Percentiles rank a stretch among this genome's conserved stretches.
These are phyloP conservation scores for Mrakia blollopis DNA, from an alignment of 768 basidiomycete genomes.

Conservation along the genomic window DNA sequence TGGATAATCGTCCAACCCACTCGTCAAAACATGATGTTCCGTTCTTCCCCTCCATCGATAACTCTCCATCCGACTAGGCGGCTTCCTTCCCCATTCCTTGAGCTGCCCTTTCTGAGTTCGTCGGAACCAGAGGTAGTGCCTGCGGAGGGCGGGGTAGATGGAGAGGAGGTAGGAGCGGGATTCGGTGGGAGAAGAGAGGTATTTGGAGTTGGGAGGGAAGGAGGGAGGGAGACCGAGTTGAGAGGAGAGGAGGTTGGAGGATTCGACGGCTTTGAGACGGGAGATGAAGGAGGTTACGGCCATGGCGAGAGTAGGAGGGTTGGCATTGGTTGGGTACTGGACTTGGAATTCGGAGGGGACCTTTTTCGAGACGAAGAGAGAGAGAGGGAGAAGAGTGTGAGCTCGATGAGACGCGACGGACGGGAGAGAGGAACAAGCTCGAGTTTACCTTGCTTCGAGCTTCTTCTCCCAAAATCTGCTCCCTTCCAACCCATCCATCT, in stretches of 20 bases:
- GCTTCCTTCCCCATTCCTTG: conserved; percentile 69
- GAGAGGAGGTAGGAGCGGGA: conserved; percentile 66
- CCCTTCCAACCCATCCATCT: conserved; percentile 91
- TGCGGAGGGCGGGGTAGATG: conserved; percentile 75
- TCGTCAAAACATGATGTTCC: conserved; percentile 69
- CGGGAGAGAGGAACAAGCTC: background rate
- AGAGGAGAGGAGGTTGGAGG: conserved; percentile 52
- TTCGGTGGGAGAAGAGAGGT: conserved; percentile 58
- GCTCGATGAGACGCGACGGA: background rate
- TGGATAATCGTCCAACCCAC: conserved; percentile 95
- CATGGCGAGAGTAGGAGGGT: conserved; percentile 92
- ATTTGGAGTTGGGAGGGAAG: conserved; percentile 32
- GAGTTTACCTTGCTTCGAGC: conserved; percentile 75
- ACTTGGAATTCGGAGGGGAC: conserved; percentile 86
- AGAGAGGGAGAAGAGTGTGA: background rate
- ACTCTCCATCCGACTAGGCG: conserved; percentile 67
- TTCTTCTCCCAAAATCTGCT: conserved; percentile 95
- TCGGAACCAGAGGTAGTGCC: conserved; percentile 95
- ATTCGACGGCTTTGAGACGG: conserved; percentile 53
- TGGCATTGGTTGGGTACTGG: conserved; percentile 89
- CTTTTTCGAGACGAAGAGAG: conserved; percentile 47
- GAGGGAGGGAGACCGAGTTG: conserved; percentile 53
- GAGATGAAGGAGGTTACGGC: conserved; percentile 84
- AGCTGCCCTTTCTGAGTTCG: conserved; percentile 90
- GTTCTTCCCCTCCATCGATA: conserved; percentile 94